phyloP scores from a whole-genome alignment of 306 rosid genomes.

The Rosa persica region DNA sequence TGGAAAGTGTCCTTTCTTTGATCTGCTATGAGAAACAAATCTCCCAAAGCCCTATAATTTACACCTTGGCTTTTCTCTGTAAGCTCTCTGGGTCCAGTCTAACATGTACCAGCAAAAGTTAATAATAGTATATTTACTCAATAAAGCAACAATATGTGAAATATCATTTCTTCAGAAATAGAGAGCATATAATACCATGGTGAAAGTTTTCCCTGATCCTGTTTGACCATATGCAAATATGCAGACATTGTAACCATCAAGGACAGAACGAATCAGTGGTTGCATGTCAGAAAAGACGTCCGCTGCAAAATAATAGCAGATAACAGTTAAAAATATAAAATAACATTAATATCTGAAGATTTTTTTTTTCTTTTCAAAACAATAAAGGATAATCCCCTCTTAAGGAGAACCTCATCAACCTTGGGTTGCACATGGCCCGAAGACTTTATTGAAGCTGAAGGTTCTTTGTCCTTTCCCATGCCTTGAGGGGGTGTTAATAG shows the following conservation, averaged over 20 bases:
- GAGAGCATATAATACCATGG: slow-evolving; percentile 58
- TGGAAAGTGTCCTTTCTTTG: slow-evolving; percentile 76
- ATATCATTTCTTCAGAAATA: not conserved
- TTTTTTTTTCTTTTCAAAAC: not conserved
- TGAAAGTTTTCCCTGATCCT: slow-evolving; percentile 86
- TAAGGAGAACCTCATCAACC: slow-evolving; percentile 44
- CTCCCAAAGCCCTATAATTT: slow-evolving; percentile 89
- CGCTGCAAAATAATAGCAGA: slow-evolving; percentile 44
- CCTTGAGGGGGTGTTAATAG: slow-evolving; percentile 66
- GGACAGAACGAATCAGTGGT: slow-evolving; percentile 84
- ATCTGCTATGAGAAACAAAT: slow-evolving; percentile 74
- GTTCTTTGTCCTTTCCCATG: slow-evolving; percentile 73
- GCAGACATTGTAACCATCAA: slow-evolving; percentile 88
- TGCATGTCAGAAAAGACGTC: slow-evolving; percentile 90
- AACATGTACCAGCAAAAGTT: slow-evolving; percentile 16
- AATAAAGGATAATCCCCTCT: not conserved
- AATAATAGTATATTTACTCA: not conserved
- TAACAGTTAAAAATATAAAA: not conserved
- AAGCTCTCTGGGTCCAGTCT: slow-evolving; percentile 91
- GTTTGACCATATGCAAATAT: slow-evolving; percentile 94
- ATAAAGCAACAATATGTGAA: not conserved
- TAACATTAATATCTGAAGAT: slow-evolving; percentile 8
- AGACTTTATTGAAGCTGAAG: slow-evolving; percentile 85
- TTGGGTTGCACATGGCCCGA: slow-evolving; percentile 87
- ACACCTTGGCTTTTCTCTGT: slow-evolving; percentile 91